Evolutionary conservation across 306 rosid genomes (phyloP), one percentile per base, ranked within the genome.

Genomic region (Pachyrhizus erosus): DNA sequence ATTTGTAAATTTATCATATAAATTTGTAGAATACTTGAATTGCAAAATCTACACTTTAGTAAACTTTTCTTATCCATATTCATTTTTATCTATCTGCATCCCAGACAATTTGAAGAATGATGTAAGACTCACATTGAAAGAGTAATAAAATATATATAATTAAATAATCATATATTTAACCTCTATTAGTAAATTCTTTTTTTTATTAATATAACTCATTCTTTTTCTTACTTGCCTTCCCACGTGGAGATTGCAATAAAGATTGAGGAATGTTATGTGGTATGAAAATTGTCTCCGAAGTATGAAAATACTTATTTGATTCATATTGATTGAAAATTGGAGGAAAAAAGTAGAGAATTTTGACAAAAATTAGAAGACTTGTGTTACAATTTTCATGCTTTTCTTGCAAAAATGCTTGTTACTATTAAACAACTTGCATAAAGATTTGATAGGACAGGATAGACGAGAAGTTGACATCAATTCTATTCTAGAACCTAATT

Each of bases 401-500:
- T 46, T 11, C 51, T 45, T 11, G 17, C 52, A 13, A 14, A 46
- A 46, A 4, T 13, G 14, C 14, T 14, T 46, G 7, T 46, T 46
- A 13, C 52, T 14, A 46, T 0, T 46, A 46, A 46, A 1, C 52
- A 46, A 14, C 14, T 46, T 46, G 18, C 18, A 13, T 3, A 4
- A 46, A 46, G 52, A 14, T 4, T 20, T 3, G 27, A 29, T 31
- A 46, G 20, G 54, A 55, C 39, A 31, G 18, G 18, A 21, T 81
- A n/a, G 29, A 65, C 49, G 69, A 3, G 62, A 43, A 55, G 45
- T 65, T 51, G 5, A 62, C 13, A 81, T 67, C 60, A 58, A 24
- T 82, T 82, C 21, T 75, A 57, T 54, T 40, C 40, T 54, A 40
- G 0, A 29, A 40, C 18, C 39, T 48, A 29, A 64, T 64, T 45